Evolutionary conservation across 176 grass and related monocot species (phyloP).

Genomic region (Secale cereale): DNA sequence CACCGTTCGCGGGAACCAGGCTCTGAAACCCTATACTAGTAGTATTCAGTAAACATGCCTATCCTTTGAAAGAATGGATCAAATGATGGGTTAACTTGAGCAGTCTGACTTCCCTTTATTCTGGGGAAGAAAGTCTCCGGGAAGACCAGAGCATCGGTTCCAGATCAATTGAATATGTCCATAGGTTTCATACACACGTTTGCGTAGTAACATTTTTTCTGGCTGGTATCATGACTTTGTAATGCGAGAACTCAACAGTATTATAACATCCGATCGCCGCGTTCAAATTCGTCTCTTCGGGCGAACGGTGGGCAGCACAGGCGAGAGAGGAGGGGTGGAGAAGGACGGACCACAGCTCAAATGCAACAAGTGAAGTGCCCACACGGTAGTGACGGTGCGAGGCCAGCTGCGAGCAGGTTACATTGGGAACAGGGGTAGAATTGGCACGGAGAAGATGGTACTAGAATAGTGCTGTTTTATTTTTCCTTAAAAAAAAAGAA

Average conservation of each 20-base stretch:
- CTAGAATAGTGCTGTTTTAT: not conserved
- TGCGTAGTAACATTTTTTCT: not conserved
- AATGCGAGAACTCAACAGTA: not conserved
- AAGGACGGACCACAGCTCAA: too few relatives aligned
- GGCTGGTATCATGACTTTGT: not conserved
- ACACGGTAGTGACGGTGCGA: not conserved
- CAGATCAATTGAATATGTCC: not conserved
- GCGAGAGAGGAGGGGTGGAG: not conserved
- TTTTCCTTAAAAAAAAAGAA: too few relatives aligned
- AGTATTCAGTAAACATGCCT: not conserved
- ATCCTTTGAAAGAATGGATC: not conserved
- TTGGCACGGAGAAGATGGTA: not conserved
- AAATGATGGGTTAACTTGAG: not conserved
- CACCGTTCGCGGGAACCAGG: not conserved
- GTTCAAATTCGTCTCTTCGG: not conserved
- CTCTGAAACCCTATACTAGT: not conserved
- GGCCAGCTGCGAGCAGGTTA: not conserved
- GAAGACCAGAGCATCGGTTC: not conserved
- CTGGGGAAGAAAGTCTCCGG: not conserved
- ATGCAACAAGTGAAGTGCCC: not conserved
- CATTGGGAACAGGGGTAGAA: not conserved
- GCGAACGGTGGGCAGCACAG: not conserved
- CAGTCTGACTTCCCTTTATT: not conserved
- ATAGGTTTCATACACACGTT: not conserved
- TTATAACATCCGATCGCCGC: not conserved